Evolutionary conservation across 2,329 filamentous ascomycete species (phyloP), one percentile per base, ranked within the genome.

Genomic region (Cercospora zeina): DNA sequence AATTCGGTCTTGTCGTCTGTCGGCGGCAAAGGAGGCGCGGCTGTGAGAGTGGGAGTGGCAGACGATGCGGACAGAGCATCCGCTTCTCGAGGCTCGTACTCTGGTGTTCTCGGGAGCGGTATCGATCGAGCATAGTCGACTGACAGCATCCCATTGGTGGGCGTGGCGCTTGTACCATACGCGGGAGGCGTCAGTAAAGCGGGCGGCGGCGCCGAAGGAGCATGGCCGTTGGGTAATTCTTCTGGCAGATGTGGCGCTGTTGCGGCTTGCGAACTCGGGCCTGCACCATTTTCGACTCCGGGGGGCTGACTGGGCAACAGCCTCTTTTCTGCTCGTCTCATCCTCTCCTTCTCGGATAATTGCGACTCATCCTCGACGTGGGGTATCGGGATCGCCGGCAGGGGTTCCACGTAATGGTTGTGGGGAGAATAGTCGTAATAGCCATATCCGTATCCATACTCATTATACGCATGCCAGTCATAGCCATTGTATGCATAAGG

Each of bases 271-370:
- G 68, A 70, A 61, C 59, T 63, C 54, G 60, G 67, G 56, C 51
- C 61, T 42, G 63, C 67, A 11, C 74, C 62, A 24, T 64, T 62
- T 37, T 70, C 71, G 16, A 59, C 51, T 6, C 62, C 80, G 11
- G 89, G 84, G 13, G 90, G 93, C 69, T 87, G 87, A 71, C 92
- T 96, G 1, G 93, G 93, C 21, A 97, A 77, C 4, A 97, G 78
- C 51, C 87, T 84, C 67, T 88, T 84, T 77, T 97, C 93, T 42
- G 91, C 91, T 62, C 85, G 85, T 51, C 88, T 85, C 62, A 95
- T 78, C 54, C 88, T 87, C 63, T 96, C 88, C 75, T 97, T 97
- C 66, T 97, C 95, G 11, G 88, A 86, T 33, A 92, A 78, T 4
- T 79, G 82, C 63, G 84, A 83, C 59, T 91, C 86, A 11, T 83